A percentile compares a stretch with the other conserved stretches of the same genome.
These are phyloP conservation scores for Filosporella fistucella DNA, from an alignment of 495 filamentous ascomycete species.

Conservation along the genomic window DNA sequence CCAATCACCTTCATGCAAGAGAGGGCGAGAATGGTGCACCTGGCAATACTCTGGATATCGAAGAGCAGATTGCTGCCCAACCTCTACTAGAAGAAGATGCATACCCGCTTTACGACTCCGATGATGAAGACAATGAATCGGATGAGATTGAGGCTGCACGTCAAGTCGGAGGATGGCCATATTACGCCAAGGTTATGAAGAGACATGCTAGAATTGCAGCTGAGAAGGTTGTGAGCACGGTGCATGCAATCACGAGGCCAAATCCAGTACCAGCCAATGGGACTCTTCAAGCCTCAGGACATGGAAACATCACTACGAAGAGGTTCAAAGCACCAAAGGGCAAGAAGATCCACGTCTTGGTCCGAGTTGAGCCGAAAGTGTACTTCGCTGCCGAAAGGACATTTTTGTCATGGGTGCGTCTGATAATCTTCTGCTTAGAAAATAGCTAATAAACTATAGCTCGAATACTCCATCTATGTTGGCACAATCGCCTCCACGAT, in stretches of 20 bases:
- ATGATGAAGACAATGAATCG: constrained; percentile 68
- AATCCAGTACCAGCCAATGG: constrained; percentile 40
- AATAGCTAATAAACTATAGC: constrained; percentile 34
- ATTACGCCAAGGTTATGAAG: constrained; percentile 52
- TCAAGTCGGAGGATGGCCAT: constrained; percentile 65
- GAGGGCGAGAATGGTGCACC: constrained; percentile 38
- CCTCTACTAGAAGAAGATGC: constrained; percentile 58
- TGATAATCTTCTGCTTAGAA: background rate
- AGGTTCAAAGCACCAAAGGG: constrained; percentile 84
- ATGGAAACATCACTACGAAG: constrained; percentile 49
- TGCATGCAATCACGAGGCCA: constrained; percentile 38
- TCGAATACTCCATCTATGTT: constrained; percentile 93
- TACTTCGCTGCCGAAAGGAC: constrained; percentile 95
- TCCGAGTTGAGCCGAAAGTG: constrained; percentile 95
- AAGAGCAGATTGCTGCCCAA: constrained; percentile 65
- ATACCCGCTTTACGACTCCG: constrained; percentile 84
- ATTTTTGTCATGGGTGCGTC: constrained; percentile 81
- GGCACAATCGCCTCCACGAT: constrained; percentile 87
- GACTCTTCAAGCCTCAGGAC: constrained; percentile 6
- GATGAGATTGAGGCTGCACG: constrained; percentile 69
- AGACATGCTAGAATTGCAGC: constrained; percentile 33
- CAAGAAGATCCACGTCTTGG: constrained; percentile 90
- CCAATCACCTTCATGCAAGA: constrained; percentile 42
- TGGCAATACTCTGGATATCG: constrained; percentile 61
- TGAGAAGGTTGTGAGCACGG: background rate